A percentile compares a stretch with the other conserved stretches of the same genome.
Conservation (phyloP, 2,329 filamentous ascomycete species). For the Aspergillus clavatus region DNA sequence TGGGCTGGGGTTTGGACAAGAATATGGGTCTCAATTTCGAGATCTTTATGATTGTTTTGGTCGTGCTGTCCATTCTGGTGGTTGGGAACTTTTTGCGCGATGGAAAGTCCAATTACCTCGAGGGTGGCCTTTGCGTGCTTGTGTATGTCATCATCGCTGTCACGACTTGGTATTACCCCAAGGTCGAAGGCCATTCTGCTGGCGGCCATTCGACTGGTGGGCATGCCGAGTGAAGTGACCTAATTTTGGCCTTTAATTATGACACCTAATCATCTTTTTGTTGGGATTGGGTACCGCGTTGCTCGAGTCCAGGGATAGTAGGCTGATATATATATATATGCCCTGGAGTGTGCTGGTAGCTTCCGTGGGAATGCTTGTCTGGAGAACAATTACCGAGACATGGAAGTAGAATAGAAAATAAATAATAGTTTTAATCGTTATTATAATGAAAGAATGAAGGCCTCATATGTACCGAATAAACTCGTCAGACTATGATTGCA, state of each 20-base stretch:
- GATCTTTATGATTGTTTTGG: conserved; percentile 74
- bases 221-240: neutral
- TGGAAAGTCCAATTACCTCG: conserved; percentile 84
- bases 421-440: no score
- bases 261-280: neutral
- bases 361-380: neutral
- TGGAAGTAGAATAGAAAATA: no score
- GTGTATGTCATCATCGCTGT: conserved; percentile 61
- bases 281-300: neutral
- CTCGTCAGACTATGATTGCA: no score
- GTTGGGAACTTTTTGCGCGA: conserved; percentile 85
- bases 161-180: conserved; percentile 58
- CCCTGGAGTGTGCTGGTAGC: neutral
- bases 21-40: conserved; percentile 79
- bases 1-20: conserved; percentile 71
- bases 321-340: neutral
- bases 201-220: neutral
- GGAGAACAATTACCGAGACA: no score
- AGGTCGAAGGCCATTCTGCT: conserved; percentile 40
- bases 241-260: neutral
- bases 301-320: neutral
- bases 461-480: no score
- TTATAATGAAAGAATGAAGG: no score
- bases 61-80: conserved; percentile 79
- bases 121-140: conserved; percentile 71